These are phyloP conservation scores for Vigna angularis DNA, from an alignment of 306 rosid species.

Conservation along the genomic window DNA sequence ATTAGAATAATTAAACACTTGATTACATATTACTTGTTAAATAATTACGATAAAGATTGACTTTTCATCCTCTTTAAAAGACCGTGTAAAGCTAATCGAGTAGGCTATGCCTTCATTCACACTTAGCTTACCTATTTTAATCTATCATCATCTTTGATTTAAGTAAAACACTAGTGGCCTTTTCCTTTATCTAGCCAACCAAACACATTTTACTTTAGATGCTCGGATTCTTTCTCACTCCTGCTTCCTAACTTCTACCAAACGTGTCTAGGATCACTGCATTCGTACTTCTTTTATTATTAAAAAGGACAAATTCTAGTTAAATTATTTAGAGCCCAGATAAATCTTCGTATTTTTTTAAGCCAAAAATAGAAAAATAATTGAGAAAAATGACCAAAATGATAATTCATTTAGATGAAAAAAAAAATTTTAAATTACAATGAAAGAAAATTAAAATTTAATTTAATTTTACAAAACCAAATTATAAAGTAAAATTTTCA, in stretches of 20 bases:
- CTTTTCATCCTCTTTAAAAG: constrained; percentile 49
- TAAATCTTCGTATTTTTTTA: neutral
- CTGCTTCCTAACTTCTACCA: constrained; percentile 16
- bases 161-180: constrained; percentile 30
- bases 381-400: no score
- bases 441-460: no score
- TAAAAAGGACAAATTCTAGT: constrained; percentile 1
- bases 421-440: no score
- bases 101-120: constrained; percentile 38
- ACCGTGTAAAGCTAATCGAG: constrained; percentile 48
- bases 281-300: constrained; percentile 30
- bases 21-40: constrained; percentile 50
- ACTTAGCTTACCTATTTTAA: neutral
- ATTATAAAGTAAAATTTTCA: no score
- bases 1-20: constrained; percentile 52
- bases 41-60: constrained; percentile 46
- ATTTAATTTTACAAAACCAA: no score
- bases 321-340: neutral
- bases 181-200: constrained; percentile 65
- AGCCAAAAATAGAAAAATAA: no score
- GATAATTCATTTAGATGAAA: no score
- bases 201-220: constrained; percentile 29
- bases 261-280: constrained; percentile 31
- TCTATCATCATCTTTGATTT: constrained; percentile 44
- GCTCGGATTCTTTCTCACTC: constrained; percentile 33